Evolutionary conservation across 2,329 filamentous ascomycete species (phyloP).

Genomic region (Cercospora nicotianae): DNA sequence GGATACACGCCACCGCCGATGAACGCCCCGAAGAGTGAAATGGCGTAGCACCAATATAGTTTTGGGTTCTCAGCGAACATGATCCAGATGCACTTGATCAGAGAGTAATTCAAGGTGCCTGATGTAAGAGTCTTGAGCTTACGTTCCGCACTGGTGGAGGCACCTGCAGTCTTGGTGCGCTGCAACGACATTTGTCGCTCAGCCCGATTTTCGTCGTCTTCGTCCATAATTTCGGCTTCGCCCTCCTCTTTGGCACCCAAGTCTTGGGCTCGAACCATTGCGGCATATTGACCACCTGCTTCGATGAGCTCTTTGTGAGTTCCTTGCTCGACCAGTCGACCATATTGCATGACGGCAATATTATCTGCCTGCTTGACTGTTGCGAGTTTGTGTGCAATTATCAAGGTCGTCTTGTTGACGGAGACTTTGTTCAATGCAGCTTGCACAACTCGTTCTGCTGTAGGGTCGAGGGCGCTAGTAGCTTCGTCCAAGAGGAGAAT

Average conservation of each 20-base stretch:
- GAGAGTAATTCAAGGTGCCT: constrained; percentile 35
- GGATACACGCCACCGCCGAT: constrained; percentile 47
- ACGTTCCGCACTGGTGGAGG: constrained; percentile 34
- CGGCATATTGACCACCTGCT: constrained; percentile 43
- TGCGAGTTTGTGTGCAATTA: constrained; percentile 49
- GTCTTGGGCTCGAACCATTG: constrained; percentile 51
- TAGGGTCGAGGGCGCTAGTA: constrained; percentile 41
- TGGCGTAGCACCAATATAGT: constrained; percentile 43
- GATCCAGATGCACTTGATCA: constrained; percentile 40
- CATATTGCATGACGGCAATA: constrained; percentile 49
- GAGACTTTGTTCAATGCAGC: constrained; percentile 38
- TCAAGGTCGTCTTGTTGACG: constrained; percentile 37
- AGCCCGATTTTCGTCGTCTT: constrained; percentile 32
- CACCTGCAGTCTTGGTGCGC: constrained; percentile 31
- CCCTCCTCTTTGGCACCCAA: constrained; percentile 38
- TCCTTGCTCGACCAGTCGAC: constrained; percentile 48
- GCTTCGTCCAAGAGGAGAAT: constrained; percentile 42
- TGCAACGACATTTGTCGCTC: constrained; percentile 32
- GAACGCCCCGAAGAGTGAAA: constrained; percentile 40
- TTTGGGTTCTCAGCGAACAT: constrained; percentile 41
- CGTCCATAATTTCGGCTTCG: constrained; percentile 31
- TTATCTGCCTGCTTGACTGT: constrained; percentile 49
- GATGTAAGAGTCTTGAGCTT: constrained; percentile 36
- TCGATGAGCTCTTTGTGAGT: constrained; percentile 44
- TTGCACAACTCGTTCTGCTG: constrained; percentile 39